These are phyloP conservation scores for Gynochthodes officinalis DNA, from an alignment of 257 asterid species.

Conservation along the genomic window DNA sequence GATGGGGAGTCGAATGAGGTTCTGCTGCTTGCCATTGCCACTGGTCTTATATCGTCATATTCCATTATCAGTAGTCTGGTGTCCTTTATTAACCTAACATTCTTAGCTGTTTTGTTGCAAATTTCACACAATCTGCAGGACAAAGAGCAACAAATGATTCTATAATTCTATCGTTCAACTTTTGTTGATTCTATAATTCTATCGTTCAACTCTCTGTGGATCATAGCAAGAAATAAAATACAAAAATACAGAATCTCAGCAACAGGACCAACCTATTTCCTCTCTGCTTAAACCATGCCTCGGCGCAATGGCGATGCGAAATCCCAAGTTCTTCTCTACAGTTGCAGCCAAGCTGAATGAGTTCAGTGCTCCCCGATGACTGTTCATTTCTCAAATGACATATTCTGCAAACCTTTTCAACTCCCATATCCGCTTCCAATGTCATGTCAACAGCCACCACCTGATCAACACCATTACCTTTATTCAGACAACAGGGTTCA, in stretches of 20 bases:
- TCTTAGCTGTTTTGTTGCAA: slow-evolving; percentile 41
- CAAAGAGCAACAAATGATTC: background rate
- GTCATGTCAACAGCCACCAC: slow-evolving; percentile 13
- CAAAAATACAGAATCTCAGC: background rate
- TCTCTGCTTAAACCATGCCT: slow-evolving; percentile 48
- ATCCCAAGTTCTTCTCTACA: slow-evolving; percentile 48
- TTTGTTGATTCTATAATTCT: too few species aligned
- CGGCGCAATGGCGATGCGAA: slow-evolving; percentile 47
- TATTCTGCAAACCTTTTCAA: slow-evolving; percentile 41
- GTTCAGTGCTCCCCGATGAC: slow-evolving; percentile 19
- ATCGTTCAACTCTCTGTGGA: too few species aligned
- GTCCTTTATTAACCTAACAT: slow-evolving; percentile 17
- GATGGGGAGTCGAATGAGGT: slow-evolving; percentile 14
- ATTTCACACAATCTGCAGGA: slow-evolving; percentile 49
- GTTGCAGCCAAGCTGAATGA: slow-evolving; percentile 45
- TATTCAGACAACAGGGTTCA: background rate
- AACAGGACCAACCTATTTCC: slow-evolving; percentile 36
- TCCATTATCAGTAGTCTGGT: slow-evolving; percentile 32
- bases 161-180: too few species aligned
- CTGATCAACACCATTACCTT: background rate
- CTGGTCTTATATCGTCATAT: slow-evolving; percentile 31
- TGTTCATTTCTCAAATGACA: slow-evolving; percentile 49
- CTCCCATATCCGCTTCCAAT: background rate
- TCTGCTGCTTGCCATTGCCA: background rate
- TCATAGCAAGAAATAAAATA: background rate